phyloP scores from a whole-genome alignment of 257 asterid genomes.

The Ajuga chamaepitys region DNA sequence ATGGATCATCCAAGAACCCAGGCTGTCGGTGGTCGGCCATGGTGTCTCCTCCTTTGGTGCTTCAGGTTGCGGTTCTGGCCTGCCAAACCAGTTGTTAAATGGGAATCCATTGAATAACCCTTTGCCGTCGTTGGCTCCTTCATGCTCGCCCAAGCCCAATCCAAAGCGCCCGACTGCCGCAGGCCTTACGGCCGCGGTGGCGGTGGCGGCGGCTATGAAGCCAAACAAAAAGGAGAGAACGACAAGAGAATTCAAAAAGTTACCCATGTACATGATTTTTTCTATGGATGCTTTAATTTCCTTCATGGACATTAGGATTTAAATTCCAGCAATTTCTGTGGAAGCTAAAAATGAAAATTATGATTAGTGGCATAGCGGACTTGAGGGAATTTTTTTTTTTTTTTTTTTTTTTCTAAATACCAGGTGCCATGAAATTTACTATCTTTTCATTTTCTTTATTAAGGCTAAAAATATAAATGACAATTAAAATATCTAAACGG shows the following conservation, averaged over 20 bases:
- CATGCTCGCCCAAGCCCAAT: neutral
- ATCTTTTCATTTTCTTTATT: too few species aligned
- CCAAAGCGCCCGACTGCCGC: neutral
- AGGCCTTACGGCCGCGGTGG: neutral
- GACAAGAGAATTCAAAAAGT: slow-evolving; percentile 23
- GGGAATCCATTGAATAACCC: too few species aligned
- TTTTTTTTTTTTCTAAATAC: too few species aligned
- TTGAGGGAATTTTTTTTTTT: neutral
- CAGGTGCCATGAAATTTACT: too few species aligned
- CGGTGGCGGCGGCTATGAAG: slow-evolving; percentile 2
- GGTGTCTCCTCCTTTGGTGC: neutral
- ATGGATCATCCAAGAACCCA: slow-evolving; percentile 50
- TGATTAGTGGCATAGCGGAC: neutral
- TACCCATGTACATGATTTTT: slow-evolving; percentile 15
- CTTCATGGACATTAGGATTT: neutral
- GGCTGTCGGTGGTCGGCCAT: neutral
- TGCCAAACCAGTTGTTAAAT: neutral
- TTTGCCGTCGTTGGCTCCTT: neutral
- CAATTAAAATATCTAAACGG: too few species aligned
- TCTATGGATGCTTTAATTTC: neutral
- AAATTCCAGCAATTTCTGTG: neutral
- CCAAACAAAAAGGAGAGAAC: slow-evolving; percentile 9
- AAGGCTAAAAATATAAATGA: too few species aligned
- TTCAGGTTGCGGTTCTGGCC: neutral
- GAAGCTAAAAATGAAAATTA: neutral